Evolutionary conservation across 164 flowering plant genomes (phyloP).

Genomic region (Magnolia officinalis): DNA sequence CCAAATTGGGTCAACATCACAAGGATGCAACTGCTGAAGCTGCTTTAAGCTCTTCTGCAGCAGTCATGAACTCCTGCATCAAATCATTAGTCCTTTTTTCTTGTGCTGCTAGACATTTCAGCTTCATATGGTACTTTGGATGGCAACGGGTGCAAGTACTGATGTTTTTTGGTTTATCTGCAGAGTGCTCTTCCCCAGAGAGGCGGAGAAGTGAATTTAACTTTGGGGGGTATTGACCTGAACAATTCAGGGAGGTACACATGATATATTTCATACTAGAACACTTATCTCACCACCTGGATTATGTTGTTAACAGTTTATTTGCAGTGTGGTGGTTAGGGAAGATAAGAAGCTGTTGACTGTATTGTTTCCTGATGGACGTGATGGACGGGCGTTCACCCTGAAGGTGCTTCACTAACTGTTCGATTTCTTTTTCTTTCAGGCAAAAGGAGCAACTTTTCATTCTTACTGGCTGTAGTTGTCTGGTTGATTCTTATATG

Average conservation of each 20-base stretch:
- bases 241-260: slow-evolving; percentile 96
- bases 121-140: background rate
- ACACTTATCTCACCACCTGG: slow-evolving; percentile 3
- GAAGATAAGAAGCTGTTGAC: slow-evolving; percentile 94
- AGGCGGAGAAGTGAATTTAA: slow-evolving; percentile 96
- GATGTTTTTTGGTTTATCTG: slow-evolving; percentile 4
- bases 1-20: background rate
- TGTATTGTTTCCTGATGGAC: slow-evolving; percentile 98
- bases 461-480: background rate
- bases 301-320: slow-evolving; percentile 4
- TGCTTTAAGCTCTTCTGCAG: background rate
- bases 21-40: background rate
- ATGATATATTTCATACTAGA: slow-evolving; percentile 3
- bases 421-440: slow-evolving; percentile 2
- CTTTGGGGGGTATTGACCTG: slow-evolving; percentile 96
- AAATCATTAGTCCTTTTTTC: background rate
- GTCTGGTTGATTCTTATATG: background rate
- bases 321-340: slow-evolving; percentile 88
- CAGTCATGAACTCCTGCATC: background rate
- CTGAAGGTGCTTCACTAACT: slow-evolving; percentile 65
- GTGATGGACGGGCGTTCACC: slow-evolving; percentile 96
- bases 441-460: background rate
- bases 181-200: slow-evolving; percentile 92
- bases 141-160: background rate
- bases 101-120: background rate